Conservation (phyloP, 164 flowering plant species). For the Malania oleifera region DNA sequence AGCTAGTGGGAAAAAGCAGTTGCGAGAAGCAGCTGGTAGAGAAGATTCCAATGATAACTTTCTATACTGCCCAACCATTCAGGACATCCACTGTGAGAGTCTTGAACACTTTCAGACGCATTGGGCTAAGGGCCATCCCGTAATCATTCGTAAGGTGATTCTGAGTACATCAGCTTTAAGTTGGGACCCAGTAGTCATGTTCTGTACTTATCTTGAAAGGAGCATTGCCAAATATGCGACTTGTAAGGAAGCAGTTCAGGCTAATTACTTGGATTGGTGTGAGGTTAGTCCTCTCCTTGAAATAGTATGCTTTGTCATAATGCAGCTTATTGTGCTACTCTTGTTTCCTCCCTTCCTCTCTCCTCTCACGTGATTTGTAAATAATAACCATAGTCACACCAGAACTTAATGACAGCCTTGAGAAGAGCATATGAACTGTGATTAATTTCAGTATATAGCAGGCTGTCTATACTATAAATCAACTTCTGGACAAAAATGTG, state of each 20-base stretch:
- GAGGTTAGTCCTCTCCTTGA: constrained; percentile 42
- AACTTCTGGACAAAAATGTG: too few relatives aligned
- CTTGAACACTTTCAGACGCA: constrained; percentile 74
- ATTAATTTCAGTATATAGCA: too few relatives aligned
- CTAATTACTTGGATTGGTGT: constrained; percentile 61
- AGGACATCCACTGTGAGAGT: constrained; percentile 35
- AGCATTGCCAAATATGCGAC: constrained; percentile 20
- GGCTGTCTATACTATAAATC: too few relatives aligned
- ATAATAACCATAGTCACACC: too few relatives aligned
- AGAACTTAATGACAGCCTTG: too few relatives aligned
- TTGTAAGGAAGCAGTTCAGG: constrained; percentile 22
- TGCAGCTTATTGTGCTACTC: not conserved
- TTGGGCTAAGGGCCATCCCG: constrained; percentile 71
- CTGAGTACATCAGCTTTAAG: constrained; percentile 27
- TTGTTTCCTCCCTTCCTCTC: too few relatives aligned
- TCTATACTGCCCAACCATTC: constrained; percentile 43
- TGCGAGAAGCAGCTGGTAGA: constrained; percentile 37
- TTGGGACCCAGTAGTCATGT: constrained; percentile 74
- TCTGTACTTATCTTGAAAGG: constrained; percentile 39
- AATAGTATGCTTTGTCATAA: not conserved
- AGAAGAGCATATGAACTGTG: too few relatives aligned
- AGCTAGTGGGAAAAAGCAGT: constrained; percentile 21
- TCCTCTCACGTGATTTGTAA: too few relatives aligned
- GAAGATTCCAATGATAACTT: constrained; percentile 48
- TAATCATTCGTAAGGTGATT: constrained; percentile 59